Percentiles rank a stretch among this genome's conserved stretches.
Conservation (phyloP, 192 early-diverging fungal species). For the Backusella westeae region DNA sequence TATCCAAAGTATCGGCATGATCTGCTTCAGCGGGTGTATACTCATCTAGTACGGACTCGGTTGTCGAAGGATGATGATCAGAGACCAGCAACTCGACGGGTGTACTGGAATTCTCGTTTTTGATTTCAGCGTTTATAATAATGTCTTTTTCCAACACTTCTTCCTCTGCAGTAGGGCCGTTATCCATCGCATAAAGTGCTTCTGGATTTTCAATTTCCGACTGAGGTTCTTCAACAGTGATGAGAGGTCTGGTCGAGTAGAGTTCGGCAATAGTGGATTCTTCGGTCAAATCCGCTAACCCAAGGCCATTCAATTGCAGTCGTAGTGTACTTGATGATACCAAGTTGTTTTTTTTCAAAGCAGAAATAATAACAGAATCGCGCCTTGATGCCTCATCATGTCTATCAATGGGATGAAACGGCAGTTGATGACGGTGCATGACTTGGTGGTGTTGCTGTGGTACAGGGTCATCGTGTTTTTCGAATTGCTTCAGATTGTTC, state of each 20-base stretch:
- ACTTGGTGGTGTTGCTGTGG: neutral
- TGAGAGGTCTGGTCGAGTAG: neutral
- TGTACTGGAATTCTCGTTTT: neutral
- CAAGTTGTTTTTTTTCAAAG: slow-evolving; percentile 14
- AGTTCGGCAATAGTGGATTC: neutral
- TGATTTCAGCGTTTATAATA: neutral
- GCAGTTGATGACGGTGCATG: neutral
- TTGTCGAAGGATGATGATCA: neutral
- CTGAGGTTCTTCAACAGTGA: neutral
- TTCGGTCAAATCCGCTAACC: neutral
- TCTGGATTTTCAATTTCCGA: neutral
- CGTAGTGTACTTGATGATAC: slow-evolving; percentile 22
- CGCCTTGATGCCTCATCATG: neutral
- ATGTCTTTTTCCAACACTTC: neutral
- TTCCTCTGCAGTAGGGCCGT: neutral
- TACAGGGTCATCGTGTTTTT: neutral
- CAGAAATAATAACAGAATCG: slow-evolving; percentile 15
- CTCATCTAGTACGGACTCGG: neutral
- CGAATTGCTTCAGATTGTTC: slow-evolving; percentile 24
- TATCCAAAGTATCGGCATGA: neutral
- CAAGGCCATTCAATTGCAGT: neutral
- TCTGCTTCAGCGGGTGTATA: neutral
- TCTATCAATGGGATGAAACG: neutral
- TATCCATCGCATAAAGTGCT: neutral
- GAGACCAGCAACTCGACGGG: neutral